A percentile compares a stretch with the other conserved stretches of the same genome.
phyloP scores from a whole-genome alignment of 2,329 filamentous ascomycete species.

The Sclerotinia nivalis region DNA sequence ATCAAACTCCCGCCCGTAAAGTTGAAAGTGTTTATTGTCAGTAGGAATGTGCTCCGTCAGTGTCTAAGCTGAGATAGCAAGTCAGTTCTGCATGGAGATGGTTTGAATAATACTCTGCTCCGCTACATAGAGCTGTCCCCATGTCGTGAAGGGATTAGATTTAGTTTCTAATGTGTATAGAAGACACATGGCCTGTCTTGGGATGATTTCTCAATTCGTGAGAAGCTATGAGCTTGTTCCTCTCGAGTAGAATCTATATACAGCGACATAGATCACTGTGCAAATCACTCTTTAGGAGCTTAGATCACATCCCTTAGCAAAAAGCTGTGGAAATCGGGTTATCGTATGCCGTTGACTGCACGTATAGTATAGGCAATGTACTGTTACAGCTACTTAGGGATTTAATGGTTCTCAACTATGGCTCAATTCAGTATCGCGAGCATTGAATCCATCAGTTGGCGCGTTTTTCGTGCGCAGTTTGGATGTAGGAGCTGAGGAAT shows the following conservation, averaged over 20 bases:
- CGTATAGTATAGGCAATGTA: too few species aligned
- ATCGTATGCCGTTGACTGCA: neutral
- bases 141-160: too few species aligned
- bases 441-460: too few species aligned
- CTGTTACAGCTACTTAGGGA: too few species aligned
- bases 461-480: too few species aligned
- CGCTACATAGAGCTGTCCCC: neutral
- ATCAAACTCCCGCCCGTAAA: too few species aligned
- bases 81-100: neutral
- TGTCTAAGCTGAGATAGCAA: neutral
- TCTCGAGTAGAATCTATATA: too few species aligned
- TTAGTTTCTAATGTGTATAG: neutral
- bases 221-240: neutral
- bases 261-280: neutral
- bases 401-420: too few species aligned
- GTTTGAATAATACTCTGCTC: fast-evolving
- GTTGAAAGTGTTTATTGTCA: neutral
- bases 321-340: neutral
- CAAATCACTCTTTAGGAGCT: neutral
- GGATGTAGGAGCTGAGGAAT: too few species aligned
- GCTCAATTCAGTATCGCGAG: too few species aligned
- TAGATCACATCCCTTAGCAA: neutral
- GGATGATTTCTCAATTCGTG: neutral
- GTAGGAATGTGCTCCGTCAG: neutral
- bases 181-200: neutral